These are phyloP conservation scores for Posidonia australis DNA, from an alignment of 106 monocot genomes.

Conservation along the genomic window DNA sequence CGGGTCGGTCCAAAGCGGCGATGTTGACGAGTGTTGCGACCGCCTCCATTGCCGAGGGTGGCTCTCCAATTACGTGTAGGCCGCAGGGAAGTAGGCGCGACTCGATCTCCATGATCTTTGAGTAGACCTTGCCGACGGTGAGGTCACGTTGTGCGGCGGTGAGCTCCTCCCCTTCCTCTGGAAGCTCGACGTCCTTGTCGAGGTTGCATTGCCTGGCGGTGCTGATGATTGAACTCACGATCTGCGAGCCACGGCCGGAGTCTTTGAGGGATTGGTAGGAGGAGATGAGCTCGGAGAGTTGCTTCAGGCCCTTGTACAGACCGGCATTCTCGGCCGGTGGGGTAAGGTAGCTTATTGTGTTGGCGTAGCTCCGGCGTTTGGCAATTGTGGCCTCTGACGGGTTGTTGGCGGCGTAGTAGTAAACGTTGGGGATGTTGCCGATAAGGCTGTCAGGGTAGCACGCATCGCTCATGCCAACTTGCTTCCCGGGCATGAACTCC, in stretches of 20 bases:
- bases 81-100: slow-evolving; percentile 69
- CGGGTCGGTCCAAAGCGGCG: slow-evolving; percentile 64
- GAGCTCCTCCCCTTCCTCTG: slow-evolving; percentile 51
- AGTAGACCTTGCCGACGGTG: slow-evolving; percentile 73
- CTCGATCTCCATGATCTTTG: slow-evolving; percentile 91
- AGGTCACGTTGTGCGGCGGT: slow-evolving; percentile 33
- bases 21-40: slow-evolving; percentile 79
- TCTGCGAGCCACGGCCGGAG: slow-evolving; percentile 60
- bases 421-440: slow-evolving; percentile 76
- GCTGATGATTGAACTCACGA: slow-evolving; percentile 76
- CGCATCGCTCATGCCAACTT: slow-evolving; percentile 80
- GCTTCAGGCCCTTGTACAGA: slow-evolving; percentile 83
- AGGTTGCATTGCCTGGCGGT: slow-evolving; percentile 74
- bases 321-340: slow-evolving; percentile 79
- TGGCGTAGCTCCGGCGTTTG: slow-evolving; percentile 71
- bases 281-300: slow-evolving; percentile 69
- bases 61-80: slow-evolving; percentile 76
- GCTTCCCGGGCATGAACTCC: slow-evolving; percentile 90
- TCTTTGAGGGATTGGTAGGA: slow-evolving; percentile 80
- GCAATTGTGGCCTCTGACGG: slow-evolving; percentile 80
- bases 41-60: slow-evolving; percentile 61
- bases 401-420: slow-evolving; percentile 85
- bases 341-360: slow-evolving; percentile 77
- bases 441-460: slow-evolving; percentile 84
- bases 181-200: slow-evolving; percentile 66